phyloP scores from a whole-genome alignment of 2,329 filamentous ascomycete species.

The Dendryphion nanum region DNA sequence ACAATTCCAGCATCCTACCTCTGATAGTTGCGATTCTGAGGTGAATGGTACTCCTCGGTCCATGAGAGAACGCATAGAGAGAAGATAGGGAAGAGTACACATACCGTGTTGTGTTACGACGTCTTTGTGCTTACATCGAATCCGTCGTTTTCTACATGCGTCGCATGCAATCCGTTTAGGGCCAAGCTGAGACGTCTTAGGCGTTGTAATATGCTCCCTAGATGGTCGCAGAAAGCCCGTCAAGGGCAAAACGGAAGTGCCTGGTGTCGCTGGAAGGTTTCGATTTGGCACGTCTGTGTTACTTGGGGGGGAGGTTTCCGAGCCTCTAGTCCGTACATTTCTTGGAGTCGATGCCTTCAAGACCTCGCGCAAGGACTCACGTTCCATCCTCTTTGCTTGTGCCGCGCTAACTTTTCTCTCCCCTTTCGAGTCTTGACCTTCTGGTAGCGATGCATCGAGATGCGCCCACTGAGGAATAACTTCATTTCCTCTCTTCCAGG shows the following conservation, averaged over 20 bases:
- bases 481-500: slow-evolving; percentile 67
- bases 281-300: slow-evolving; percentile 5
- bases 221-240: slow-evolving; percentile 38
- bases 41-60: too few relatives aligned
- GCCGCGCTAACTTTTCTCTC: slow-evolving; percentile 57
- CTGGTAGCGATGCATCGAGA: slow-evolving; percentile 55
- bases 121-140: slow-evolving; percentile 64
- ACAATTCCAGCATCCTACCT: too few relatives aligned
- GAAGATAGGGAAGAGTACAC: too few relatives aligned
- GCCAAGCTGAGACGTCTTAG: slow-evolving; percentile 58
- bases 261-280: slow-evolving; percentile 6
- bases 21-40: too few relatives aligned
- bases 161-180: slow-evolving; percentile 63
- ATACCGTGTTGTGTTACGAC: too few relatives aligned
- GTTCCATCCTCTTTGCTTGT: slow-evolving; percentile 56
- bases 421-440: slow-evolving; percentile 19
- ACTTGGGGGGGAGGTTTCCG: slow-evolving; percentile 16
- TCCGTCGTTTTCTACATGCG: slow-evolving; percentile 60
- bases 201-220: slow-evolving; percentile 46
- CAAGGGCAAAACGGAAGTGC: slow-evolving; percentile 22
- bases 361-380: slow-evolving; percentile 48
- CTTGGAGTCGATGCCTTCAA: slow-evolving; percentile 44
- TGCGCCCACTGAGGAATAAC: slow-evolving; percentile 61
- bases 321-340: slow-evolving; percentile 38
- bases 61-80: too few relatives aligned